Evolutionary conservation across 352 stramenopile species (phyloP).

Genomic region (Phytophthora pluvialis): DNA sequence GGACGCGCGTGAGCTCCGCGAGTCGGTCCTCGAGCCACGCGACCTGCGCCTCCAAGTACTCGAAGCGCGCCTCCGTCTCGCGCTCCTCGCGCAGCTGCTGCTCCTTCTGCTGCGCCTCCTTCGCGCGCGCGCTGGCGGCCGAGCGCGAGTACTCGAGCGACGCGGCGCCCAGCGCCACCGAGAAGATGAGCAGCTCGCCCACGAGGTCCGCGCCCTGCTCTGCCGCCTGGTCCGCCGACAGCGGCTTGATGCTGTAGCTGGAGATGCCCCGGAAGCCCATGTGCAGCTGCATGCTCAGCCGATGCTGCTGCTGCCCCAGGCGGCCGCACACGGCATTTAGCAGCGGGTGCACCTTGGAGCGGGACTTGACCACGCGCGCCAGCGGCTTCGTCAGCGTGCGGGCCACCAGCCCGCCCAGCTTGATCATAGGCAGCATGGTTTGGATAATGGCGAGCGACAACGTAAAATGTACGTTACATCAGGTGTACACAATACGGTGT

Average conservation of each 20-base stretch:
- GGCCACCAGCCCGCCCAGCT: slow-evolving; percentile 81
- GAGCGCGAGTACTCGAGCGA: slow-evolving; percentile 83
- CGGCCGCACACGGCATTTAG: slow-evolving; percentile 65
- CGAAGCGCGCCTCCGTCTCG: slow-evolving; percentile 57
- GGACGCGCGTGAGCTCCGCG: slow-evolving; percentile 36
- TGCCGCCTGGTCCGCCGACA: slow-evolving; percentile 73
- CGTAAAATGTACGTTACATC: too few species aligned
- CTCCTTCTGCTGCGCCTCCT: slow-evolving; percentile 66
- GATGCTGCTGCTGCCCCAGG: slow-evolving; percentile 76
- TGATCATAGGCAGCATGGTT: slow-evolving; percentile 80
- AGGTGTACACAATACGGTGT: neutral
- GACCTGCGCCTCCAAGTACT: slow-evolving; percentile 53
- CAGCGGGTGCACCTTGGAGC: slow-evolving; percentile 79
- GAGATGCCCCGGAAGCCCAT: slow-evolving; percentile 82
- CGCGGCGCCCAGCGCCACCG: slow-evolving; percentile 68
- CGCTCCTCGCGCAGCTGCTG: slow-evolving; percentile 50
- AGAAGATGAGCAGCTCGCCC: slow-evolving; percentile 83
- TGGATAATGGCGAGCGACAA: neutral
- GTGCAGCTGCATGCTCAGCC: slow-evolving; percentile 69
- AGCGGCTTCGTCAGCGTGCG: slow-evolving; percentile 87
- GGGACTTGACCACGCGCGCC: slow-evolving; percentile 90
- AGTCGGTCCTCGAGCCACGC: slow-evolving; percentile 55
- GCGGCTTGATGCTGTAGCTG: slow-evolving; percentile 81
- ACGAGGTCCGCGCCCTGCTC: slow-evolving; percentile 82
- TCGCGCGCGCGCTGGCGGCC: slow-evolving; percentile 54